Percentiles rank a stretch among this genome's conserved stretches.
These are phyloP conservation scores for Penicillium egyptiacum DNA, from an alignment of 495 filamentous ascomycete genomes.

Conservation along the genomic window DNA sequence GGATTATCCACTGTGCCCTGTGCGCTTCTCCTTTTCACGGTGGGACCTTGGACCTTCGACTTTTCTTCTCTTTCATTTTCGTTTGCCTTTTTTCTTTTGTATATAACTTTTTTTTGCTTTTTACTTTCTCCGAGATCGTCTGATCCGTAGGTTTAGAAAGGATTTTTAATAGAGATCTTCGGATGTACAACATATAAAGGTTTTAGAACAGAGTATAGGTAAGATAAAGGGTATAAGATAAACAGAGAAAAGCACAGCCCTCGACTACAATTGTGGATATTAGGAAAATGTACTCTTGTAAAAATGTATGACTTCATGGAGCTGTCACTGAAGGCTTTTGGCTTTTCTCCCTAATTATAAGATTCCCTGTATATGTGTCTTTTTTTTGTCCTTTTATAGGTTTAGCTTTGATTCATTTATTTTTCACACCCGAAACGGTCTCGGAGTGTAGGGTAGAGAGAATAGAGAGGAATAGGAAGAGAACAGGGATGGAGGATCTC, in stretches of 20 bases:
- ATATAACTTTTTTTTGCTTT: background rate
- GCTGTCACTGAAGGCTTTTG: conserved; percentile 6
- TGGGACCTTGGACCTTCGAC: conserved; percentile 8
- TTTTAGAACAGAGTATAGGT: too few relatives aligned
- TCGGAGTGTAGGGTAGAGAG: background rate
- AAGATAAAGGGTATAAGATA: too few relatives aligned
- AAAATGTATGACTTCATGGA: conserved; percentile 21
- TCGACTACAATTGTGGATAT: background rate
- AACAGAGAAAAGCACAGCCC: too few relatives aligned
- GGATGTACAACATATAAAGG: too few relatives aligned
- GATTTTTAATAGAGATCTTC: background rate
- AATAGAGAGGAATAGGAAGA: background rate
- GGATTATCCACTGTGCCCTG: conserved; percentile 18
- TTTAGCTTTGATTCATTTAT: background rate
- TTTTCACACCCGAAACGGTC: conserved; percentile 2
- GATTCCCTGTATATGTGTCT: background rate
- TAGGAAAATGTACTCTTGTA: too few relatives aligned
- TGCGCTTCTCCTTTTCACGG: conserved; percentile 10
- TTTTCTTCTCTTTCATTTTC: background rate
- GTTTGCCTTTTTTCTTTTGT: background rate
- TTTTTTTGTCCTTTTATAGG: background rate
- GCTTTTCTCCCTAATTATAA: background rate
- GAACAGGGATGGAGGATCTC: background rate
- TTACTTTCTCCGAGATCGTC: background rate
- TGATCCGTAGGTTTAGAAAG: background rate